Percentiles rank a stretch among this genome's conserved stretches.
Evolutionary conservation across 1,139 yeast species (phyloP).

Genomic region (Arxiozyma heterogenica): DNA sequence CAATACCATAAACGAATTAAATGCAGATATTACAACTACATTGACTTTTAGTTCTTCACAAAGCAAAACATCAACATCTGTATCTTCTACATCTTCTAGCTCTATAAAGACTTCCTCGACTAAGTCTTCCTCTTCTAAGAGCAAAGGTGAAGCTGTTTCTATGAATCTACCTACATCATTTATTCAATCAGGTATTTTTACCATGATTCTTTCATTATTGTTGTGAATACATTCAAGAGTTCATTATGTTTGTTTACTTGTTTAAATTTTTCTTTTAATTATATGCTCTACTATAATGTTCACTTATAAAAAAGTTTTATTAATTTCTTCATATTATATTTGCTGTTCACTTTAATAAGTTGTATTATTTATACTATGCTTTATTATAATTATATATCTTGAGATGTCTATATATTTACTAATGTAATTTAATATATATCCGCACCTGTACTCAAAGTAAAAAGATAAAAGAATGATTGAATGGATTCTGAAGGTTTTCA

Average conservation of each 20-base stretch:
- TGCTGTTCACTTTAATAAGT: background rate
- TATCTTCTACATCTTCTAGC: background rate
- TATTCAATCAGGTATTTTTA: constrained; percentile 12
- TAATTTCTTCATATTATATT: background rate
- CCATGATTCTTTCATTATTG: constrained; percentile 11
- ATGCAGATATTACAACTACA: constrained; percentile 26
- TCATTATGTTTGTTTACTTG: background rate
- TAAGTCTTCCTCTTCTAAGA: constrained; percentile 5
- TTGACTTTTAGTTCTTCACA: constrained; percentile 11
- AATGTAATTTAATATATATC: background rate
- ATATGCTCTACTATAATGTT: background rate
- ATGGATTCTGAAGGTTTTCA: background rate
- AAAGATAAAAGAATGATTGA: too few species aligned
- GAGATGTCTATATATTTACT: background rate
- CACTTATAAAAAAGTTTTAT: background rate
- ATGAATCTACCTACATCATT: constrained; percentile 4
- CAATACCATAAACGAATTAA: constrained; percentile 35
- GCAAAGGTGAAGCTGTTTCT: constrained; percentile 15
- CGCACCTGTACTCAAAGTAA: too few species aligned
- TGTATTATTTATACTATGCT: background rate
- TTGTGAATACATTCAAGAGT: constrained; percentile 6
- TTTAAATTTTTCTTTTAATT: background rate
- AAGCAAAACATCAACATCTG: constrained; percentile 7
- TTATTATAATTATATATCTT: background rate
- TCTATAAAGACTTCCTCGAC: too few species aligned